Conservation (phyloP, 2,329 filamentous ascomycete species). For the Hypoxylon sp. region DNA sequence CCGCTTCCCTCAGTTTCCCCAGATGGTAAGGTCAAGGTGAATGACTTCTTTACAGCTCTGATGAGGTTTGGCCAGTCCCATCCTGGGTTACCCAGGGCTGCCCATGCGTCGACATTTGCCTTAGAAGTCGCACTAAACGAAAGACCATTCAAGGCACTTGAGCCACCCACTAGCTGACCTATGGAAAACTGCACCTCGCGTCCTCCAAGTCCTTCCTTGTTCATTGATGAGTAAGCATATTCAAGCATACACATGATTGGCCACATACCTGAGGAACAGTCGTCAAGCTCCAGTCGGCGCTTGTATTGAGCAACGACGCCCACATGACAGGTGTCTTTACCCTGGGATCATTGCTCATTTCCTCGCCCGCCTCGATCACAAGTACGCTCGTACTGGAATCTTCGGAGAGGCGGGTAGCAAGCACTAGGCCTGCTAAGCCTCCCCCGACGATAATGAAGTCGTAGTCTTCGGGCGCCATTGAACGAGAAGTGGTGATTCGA, state of each 20-base stretch:
- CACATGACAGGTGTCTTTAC: constrained; percentile 26
- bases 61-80: constrained; percentile 41
- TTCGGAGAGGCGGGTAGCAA: constrained; percentile 35
- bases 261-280: constrained; percentile 37
- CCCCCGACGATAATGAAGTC: constrained; percentile 41
- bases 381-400: constrained; percentile 14
- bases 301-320: constrained; percentile 15
- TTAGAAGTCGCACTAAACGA: constrained; percentile 25
- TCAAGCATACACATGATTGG: too few relatives aligned
- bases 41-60: too few relatives aligned
- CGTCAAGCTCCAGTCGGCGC: constrained; percentile 29
- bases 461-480: constrained; percentile 9
- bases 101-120: constrained; percentile 33
- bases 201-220: too few relatives aligned
- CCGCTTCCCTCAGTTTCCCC: too few relatives aligned
- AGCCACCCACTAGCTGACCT: constrained; percentile 38
- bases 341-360: constrained; percentile 23
- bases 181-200: too few relatives aligned
- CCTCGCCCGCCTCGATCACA: constrained; percentile 37
- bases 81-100: constrained; percentile 34
- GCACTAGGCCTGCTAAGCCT: constrained; percentile 29
- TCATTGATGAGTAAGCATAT: too few relatives aligned
- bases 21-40: too few relatives aligned
- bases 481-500: background rate
- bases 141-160: constrained; percentile 38